phyloP scores from a whole-genome alignment of 1,139 yeast genomes.

The Blastobotrys ciferrii region DNA sequence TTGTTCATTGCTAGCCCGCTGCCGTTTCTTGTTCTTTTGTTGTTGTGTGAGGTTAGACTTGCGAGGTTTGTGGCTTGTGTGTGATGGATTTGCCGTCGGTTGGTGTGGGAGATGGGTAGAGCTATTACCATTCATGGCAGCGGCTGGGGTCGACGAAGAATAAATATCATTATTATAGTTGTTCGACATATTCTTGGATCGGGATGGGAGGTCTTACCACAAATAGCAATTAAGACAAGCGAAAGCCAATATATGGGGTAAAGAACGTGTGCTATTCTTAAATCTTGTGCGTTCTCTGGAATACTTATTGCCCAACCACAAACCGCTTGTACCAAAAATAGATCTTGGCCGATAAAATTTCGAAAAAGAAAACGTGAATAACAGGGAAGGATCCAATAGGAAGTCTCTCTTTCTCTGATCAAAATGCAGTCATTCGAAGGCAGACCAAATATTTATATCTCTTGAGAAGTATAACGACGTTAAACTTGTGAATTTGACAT shows the following conservation, averaged over 20 bases:
- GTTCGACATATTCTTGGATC: background rate
- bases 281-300: background rate
- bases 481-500: background rate
- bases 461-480: background rate
- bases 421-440: no score
- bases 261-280: background rate
- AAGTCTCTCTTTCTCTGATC: background rate
- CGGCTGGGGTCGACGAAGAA: background rate
- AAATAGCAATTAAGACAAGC: background rate
- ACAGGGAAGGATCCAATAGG: background rate
- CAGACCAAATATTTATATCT: background rate
- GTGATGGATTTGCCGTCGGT: background rate
- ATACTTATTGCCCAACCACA: background rate
- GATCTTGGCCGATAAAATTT: background rate
- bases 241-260: background rate
- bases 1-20: constrained; percentile 78
- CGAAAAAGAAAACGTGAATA: background rate
- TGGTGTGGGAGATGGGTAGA: background rate
- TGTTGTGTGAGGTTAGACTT: constrained; percentile 41
- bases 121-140: background rate
- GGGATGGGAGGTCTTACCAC: background rate
- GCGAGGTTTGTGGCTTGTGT: background rate
- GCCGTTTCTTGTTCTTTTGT: constrained; percentile 42
- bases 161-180: background rate
- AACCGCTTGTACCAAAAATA: background rate